Evolutionary conservation across 805 yeast genomes (phyloP).

Genomic region (Candida chauliodis): DNA sequence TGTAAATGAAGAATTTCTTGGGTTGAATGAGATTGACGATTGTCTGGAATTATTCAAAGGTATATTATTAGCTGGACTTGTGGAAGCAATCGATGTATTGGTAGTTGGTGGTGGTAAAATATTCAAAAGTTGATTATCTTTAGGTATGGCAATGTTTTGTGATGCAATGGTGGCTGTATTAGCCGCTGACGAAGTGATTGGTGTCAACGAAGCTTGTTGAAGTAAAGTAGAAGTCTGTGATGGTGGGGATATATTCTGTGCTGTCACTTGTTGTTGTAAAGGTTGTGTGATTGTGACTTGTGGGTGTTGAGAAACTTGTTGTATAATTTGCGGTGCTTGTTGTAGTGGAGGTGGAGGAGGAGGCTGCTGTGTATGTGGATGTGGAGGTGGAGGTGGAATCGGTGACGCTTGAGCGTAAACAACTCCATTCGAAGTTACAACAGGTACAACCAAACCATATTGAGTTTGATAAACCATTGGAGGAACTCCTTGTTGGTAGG

Average conservation of each 20-base stretch:
- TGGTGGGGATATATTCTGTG: neutral
- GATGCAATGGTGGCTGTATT: conserved; percentile 10
- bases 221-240: conserved; percentile 6
- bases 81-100: neutral
- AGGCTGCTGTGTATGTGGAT: conserved; percentile 10
- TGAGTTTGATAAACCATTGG: conserved; percentile 21
- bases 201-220: conserved; percentile 8
- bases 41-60: conserved; percentile 2
- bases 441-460: conserved; percentile 24
- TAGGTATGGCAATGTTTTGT: conserved; percentile 6
- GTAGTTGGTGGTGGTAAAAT: conserved; percentile 5
- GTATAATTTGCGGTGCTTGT: conserved; percentile 5
- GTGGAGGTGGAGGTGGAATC: conserved; percentile 7
- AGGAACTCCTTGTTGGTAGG: conserved; percentile 4
- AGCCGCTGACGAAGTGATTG: conserved; percentile 10
- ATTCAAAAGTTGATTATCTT: neutral
- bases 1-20: conserved; percentile 4
- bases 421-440: conserved; percentile 17
- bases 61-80: neutral
- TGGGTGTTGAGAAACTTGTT: conserved; percentile 9
- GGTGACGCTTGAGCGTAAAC: conserved; percentile 12
- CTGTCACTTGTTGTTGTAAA: conserved; percentile 4
- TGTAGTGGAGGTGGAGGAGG: conserved; percentile 1
- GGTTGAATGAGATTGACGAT: neutral
- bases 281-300: neutral